Conservation (phyloP, 2,329 filamentous ascomycete genomes). For the Fusarium domesticum region DNA sequence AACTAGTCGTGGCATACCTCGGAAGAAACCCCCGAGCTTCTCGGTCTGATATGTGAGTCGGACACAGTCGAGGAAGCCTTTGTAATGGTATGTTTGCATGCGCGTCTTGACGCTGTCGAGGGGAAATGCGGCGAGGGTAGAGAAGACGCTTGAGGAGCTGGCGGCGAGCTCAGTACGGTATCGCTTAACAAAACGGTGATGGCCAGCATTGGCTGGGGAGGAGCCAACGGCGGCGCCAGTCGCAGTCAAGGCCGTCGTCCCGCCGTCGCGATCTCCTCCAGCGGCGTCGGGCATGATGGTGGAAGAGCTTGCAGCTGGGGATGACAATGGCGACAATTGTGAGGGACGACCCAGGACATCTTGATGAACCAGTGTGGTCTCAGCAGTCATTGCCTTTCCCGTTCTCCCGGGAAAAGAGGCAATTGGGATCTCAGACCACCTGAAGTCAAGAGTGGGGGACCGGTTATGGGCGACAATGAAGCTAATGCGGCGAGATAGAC, state of each 20-base stretch:
- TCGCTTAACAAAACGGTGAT: conserved; percentile 59
- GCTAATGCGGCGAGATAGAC: conserved; percentile 8
- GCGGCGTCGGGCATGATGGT: conserved; percentile 28
- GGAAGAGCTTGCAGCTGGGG: conserved; percentile 26
- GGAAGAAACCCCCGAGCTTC: conserved; percentile 73
- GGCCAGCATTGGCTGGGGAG: conserved; percentile 12
- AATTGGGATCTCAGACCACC: conserved; percentile 19
- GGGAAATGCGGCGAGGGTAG: conserved; percentile 77
- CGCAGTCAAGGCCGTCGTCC: conserved; percentile 25
- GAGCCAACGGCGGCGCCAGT: conserved; percentile 15
- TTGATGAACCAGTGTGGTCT: conserved; percentile 38
- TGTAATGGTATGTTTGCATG: conserved; percentile 82
- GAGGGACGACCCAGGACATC: conserved; percentile 37
- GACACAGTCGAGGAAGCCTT: conserved; percentile 71
- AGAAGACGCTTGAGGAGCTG: conserved; percentile 72
- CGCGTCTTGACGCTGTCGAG: conserved; percentile 87
- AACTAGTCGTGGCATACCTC: conserved; percentile 52
- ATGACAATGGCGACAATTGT: conserved; percentile 25
- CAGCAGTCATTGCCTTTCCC: conserved; percentile 37
- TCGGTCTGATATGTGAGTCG: conserved; percentile 72
- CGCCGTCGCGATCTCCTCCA: conserved; percentile 31
- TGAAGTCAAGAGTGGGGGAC: conserved; percentile 4
- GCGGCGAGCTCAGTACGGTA: conserved; percentile 81
- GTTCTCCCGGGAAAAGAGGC: conserved; percentile 19
- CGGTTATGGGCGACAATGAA: conserved; percentile 2